phyloP scores from a whole-genome alignment of 371 early-diverging fungal species.

The Cokeromyces recurvatus region DNA sequence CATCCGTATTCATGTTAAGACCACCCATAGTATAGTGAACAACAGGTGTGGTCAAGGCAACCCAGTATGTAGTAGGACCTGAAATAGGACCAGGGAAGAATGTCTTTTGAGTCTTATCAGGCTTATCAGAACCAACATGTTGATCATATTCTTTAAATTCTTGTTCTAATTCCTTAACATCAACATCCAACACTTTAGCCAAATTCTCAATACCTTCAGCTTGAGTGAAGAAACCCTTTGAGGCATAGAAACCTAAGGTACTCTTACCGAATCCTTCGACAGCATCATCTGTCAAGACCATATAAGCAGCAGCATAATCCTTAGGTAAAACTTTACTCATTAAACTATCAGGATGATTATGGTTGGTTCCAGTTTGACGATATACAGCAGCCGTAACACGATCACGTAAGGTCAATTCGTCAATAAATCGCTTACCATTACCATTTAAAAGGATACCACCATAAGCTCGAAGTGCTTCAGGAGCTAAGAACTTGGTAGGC shows the following conservation, averaged over 20 bases:
- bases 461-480: constrained; percentile 80
- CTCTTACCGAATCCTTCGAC: constrained; percentile 51
- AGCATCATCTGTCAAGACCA: constrained; percentile 53
- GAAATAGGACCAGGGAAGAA: constrained; percentile 55
- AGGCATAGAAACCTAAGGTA: constrained; percentile 58
- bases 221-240: constrained; percentile 57
- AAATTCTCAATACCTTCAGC: constrained; percentile 44
- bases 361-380: constrained; percentile 11
- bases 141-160: constrained; percentile 60
- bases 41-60: constrained; percentile 70
- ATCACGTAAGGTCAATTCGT: constrained; percentile 69
- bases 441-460: constrained; percentile 70
- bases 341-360: constrained; percentile 11
- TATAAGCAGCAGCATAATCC: constrained; percentile 30
- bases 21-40: constrained; percentile 91
- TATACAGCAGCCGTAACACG: constrained; percentile 51
- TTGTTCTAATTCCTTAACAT: constrained; percentile 32
- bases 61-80: constrained; percentile 53
- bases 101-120: constrained; percentile 64
- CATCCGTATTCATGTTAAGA: constrained; percentile 56
- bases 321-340: constrained; percentile 8
- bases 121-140: constrained; percentile 21
- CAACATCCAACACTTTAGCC: constrained; percentile 53
- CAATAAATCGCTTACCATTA: constrained; percentile 67
- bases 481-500: constrained; percentile 62